A percentile compares a stretch with the other conserved stretches of the same genome.
Conservation (phyloP, 106 monocot species). For the Allium cepa region DNA sequence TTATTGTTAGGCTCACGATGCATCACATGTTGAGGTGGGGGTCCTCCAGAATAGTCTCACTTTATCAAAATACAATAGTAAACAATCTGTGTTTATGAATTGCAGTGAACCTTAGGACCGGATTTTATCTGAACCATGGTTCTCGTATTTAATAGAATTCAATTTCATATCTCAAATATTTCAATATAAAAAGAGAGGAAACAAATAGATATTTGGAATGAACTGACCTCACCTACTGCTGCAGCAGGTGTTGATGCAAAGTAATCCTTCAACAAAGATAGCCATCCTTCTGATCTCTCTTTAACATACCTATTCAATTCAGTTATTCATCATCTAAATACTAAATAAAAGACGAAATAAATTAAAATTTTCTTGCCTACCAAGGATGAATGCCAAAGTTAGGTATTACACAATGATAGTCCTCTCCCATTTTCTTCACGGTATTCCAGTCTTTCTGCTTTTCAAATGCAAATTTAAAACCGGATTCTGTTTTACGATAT, state of each 20-base stretch:
- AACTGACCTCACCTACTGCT: conserved; percentile 16
- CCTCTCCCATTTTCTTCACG: conserved; percentile 50
- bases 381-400: conserved; percentile 55
- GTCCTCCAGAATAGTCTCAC: no score
- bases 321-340: not conserved
- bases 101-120: no score
- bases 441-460: conserved; percentile 39
- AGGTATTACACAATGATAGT: conserved; percentile 31
- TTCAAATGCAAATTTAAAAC: not conserved
- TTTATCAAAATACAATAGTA: no score
- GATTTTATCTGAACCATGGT: no score
- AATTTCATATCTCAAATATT: no score
- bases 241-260: conserved; percentile 14
- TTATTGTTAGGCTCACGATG: no score
- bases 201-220: no score
- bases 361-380: not conserved
- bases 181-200: no score
- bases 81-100: no score
- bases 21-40: no score
- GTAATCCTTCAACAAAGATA: conserved; percentile 15
- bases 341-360: not conserved
- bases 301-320: conserved; percentile 17
- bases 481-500: not conserved
- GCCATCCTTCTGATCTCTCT: conserved; percentile 41
- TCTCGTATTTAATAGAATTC: no score